A percentile compares a stretch with the other conserved stretches of the same genome.
These are phyloP conservation scores for Podaxis sp. DNA, from an alignment of 768 basidiomycete genomes.

Conservation along the genomic window DNA sequence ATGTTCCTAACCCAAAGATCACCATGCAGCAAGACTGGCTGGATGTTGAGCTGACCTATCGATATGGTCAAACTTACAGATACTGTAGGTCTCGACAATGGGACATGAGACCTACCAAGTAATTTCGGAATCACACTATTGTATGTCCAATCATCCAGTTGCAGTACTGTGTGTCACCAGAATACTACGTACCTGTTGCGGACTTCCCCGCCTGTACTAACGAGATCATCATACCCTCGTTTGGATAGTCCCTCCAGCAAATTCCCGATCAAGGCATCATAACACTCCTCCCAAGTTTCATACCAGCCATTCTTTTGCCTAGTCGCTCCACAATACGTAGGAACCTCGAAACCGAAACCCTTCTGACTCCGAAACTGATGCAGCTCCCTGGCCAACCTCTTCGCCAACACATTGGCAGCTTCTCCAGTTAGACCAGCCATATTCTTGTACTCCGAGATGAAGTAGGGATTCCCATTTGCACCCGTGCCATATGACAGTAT, in stretches of 20 bases:
- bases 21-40: constrained; percentile 74
- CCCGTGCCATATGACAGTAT: constrained; percentile 50
- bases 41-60: constrained; percentile 46
- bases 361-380: constrained; percentile 52
- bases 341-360: constrained; percentile 69
- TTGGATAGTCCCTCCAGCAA: constrained; percentile 50
- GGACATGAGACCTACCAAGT: constrained; percentile 35
- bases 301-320: constrained; percentile 73
- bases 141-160: background rate
- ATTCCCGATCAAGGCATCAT: constrained; percentile 56
- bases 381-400: constrained; percentile 64
- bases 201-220: constrained; percentile 17
- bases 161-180: background rate
- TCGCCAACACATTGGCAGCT: constrained; percentile 51
- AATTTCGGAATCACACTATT: constrained; percentile 71
- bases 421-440: constrained; percentile 43
- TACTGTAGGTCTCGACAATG: background rate
- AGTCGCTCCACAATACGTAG: constrained; percentile 77
- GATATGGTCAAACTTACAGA: background rate
- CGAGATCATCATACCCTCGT: constrained; percentile 31
- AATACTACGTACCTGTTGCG: constrained; percentile 34
- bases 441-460: constrained; percentile 75
- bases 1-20: constrained; percentile 70
- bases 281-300: constrained; percentile 70
- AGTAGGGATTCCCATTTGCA: constrained; percentile 48